Conservation (phyloP, 2,329 filamentous ascomycete species). For the Xylaria sp. region DNA sequence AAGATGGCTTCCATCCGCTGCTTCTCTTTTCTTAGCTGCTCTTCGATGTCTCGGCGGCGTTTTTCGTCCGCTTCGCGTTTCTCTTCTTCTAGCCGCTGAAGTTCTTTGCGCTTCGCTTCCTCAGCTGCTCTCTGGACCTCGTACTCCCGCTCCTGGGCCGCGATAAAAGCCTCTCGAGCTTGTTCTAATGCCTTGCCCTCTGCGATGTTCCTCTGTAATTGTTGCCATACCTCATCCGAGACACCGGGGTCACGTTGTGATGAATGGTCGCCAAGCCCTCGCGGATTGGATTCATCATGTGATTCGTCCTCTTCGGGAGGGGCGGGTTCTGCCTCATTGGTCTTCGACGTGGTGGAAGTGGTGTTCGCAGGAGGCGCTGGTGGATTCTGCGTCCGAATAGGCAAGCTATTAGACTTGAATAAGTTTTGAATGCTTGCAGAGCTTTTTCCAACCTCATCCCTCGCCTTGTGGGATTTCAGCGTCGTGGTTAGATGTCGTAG, state of each 20-base stretch:
- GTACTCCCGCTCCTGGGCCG: slow-evolving; percentile 23
- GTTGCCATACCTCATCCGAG: slow-evolving; percentile 24
- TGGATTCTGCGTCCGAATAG: slow-evolving; percentile 14
- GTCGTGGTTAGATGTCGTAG: slow-evolving; percentile 13
- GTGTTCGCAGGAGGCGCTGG: neutral
- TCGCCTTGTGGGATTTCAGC: slow-evolving; percentile 14
- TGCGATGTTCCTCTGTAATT: slow-evolving; percentile 19
- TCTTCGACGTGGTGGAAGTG: slow-evolving; percentile 1
- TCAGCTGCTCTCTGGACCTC: slow-evolving; percentile 17
- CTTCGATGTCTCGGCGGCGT: slow-evolving; percentile 17
- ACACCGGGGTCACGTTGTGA: slow-evolving; percentile 25
- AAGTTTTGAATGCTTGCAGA: neutral
- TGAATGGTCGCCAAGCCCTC: neutral
- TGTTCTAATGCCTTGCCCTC: slow-evolving; percentile 16
- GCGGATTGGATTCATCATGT: neutral
- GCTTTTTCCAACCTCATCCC: neutral
- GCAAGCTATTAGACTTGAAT: slow-evolving; percentile 5
- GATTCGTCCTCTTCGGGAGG: slow-evolving; percentile 9
- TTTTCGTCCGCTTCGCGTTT: slow-evolving; percentile 23
- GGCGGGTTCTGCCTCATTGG: neutral
- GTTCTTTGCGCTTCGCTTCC: slow-evolving; percentile 19
- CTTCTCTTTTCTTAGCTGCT: slow-evolving; percentile 23
- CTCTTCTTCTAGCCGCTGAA: slow-evolving; percentile 21
- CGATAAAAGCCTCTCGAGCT: slow-evolving; percentile 23
- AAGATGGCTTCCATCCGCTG: slow-evolving; percentile 12